phyloP scores from a whole-genome alignment of 441 rosid genomes.

The Aquilaria agallochum region DNA sequence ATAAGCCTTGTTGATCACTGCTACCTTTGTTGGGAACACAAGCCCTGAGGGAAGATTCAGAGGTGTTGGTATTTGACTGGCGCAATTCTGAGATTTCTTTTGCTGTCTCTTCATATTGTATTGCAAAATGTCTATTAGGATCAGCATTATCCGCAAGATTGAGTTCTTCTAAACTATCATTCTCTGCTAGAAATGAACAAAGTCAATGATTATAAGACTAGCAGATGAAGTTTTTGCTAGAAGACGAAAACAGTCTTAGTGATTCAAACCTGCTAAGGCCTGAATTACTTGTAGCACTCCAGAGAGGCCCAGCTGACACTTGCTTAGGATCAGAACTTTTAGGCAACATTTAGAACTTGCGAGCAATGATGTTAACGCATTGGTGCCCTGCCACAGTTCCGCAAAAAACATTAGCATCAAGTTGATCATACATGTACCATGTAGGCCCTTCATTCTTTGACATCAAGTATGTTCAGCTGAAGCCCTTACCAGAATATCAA shows the following conservation, averaged over 20 bases:
- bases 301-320: slow-evolving; percentile 68
- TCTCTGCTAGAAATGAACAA: slow-evolving; percentile 38
- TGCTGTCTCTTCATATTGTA: slow-evolving; percentile 7
- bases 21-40: slow-evolving; percentile 21
- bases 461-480: no score
- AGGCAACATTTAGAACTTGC: slow-evolving; percentile 54
- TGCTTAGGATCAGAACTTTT: slow-evolving; percentile 57
- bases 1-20: slow-evolving; percentile 22
- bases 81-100: slow-evolving; percentile 20
- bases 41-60: slow-evolving; percentile 19
- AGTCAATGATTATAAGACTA: not conserved
- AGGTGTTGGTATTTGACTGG: slow-evolving; percentile 16
- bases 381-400: slow-evolving; percentile 52
- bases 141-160: slow-evolving; percentile 56
- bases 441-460: no score
- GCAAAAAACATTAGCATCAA: not conserved
- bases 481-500: no score
- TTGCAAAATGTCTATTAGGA: slow-evolving; percentile 21
- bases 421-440: no score
- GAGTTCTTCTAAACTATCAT: slow-evolving; percentile 70
- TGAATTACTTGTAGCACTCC: slow-evolving; percentile 68
- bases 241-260: slow-evolving; percentile 4
- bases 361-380: slow-evolving; percentile 58
- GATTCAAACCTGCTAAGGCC: slow-evolving; percentile 64
- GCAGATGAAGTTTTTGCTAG: not conserved